Conservation (phyloP, 1,284 basidiomycete species). For the Ceratobasidium sp. region DNA sequence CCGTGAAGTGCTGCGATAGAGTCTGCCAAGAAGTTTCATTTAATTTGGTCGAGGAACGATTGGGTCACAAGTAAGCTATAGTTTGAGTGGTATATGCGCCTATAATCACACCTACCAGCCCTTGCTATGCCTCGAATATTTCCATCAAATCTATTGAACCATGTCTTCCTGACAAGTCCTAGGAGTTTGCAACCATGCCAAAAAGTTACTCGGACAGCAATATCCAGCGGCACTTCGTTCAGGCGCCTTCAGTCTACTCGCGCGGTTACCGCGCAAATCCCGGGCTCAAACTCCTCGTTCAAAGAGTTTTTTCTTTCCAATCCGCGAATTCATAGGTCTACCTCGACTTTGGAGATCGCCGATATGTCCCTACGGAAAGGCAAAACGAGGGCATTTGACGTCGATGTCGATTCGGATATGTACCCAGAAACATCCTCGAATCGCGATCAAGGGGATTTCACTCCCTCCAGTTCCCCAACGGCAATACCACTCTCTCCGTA, state of each 20-base stretch:
- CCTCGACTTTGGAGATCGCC: conserved; percentile 34
- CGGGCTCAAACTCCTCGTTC: conserved; percentile 10
- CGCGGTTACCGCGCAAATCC: not conserved
- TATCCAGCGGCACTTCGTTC: not conserved
- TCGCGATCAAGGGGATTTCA: not conserved
- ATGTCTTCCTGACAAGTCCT: not conserved
- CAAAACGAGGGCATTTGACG: conserved; percentile 29
- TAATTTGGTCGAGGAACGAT: not conserved
- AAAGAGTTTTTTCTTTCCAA: conserved; percentile 42
- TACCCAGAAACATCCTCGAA: conserved; percentile 29
- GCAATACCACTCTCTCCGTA: conserved; percentile 44
- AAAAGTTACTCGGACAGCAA: not conserved
- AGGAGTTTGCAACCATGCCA: not conserved
- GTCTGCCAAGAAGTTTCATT: not conserved
- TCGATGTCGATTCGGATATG: conserved; percentile 40
- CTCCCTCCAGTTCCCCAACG: conserved; percentile 18
- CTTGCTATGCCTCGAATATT: not conserved
- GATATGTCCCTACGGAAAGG: conserved; percentile 41
- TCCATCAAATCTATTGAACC: not conserved
- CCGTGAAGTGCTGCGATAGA: not conserved
- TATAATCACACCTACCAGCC: not conserved
- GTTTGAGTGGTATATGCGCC: not conserved
- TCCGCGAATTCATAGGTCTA: conserved; percentile 24
- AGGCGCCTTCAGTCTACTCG: conserved; percentile 31
- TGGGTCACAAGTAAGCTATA: conserved; percentile 6